Evolutionary conservation across 192 early-diverging fungal species (phyloP).

Genomic region (Coemansia sp.): DNA sequence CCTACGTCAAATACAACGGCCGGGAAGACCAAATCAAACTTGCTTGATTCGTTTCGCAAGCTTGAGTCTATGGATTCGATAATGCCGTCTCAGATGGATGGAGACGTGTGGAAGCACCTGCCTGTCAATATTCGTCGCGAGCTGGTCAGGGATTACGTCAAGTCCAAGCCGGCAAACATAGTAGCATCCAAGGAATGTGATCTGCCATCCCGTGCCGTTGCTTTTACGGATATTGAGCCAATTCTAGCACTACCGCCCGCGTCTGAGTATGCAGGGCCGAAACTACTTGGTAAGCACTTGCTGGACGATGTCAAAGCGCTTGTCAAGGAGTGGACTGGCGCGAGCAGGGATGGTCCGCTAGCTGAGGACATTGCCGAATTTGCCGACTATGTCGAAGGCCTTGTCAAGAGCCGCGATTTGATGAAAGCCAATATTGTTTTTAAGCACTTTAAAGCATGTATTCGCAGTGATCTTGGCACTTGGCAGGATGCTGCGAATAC

Average conservation of each 20-base stretch:
- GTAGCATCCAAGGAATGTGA: neutral
- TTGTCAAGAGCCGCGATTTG: slow-evolving; percentile 24
- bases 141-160: slow-evolving; percentile 31
- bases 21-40: slow-evolving; percentile 6
- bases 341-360: slow-evolving; percentile 14
- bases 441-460: slow-evolving; percentile 11
- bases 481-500: slow-evolving; percentile 18
- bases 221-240: neutral
- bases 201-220: neutral
- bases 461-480: neutral
- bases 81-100: slow-evolving; percentile 49
- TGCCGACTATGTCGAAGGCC: slow-evolving; percentile 25
- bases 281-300: slow-evolving; percentile 16
- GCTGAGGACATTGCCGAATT: slow-evolving; percentile 32
- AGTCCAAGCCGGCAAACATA: slow-evolving; percentile 9
- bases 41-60: slow-evolving; percentile 35
- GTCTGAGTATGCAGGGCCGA: slow-evolving; percentile 10
- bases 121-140: slow-evolving; percentile 37
- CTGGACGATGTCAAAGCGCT: slow-evolving; percentile 17
- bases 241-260: neutral
- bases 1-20: neutral
- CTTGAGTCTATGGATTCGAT: slow-evolving; percentile 25
- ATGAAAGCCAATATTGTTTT: slow-evolving; percentile 12
- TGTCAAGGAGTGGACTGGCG: slow-evolving; percentile 22
- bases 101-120: slow-evolving; percentile 26